Evolutionary conservation across 2,329 filamentous ascomycete species (phyloP), one percentile per base, ranked within the genome.

Genomic region (Phaeophleospora eucalypticola): DNA sequence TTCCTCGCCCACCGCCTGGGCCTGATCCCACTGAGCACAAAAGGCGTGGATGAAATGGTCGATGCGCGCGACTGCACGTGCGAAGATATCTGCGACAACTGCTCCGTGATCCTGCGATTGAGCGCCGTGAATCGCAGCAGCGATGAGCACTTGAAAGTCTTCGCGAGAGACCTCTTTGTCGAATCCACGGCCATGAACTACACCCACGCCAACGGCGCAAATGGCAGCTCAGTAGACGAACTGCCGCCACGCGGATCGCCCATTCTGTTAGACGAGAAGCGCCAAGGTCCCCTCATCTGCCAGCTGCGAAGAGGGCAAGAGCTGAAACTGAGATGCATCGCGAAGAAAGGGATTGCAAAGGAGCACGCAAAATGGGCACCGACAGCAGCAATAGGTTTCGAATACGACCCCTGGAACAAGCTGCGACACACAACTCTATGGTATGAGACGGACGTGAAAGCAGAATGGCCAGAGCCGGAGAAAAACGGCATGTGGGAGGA

Each of bases 331-430:
- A 87, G 81, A 52, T 97, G 91, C 65, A 86, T 96, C 56, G 93
- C 91, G 41, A 96, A 95, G 77, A 97, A 97, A 77, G 93, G 93
- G 1, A 97, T 97, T 56, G 90, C 91, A 32, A 98, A 98, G 76
- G 93, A 98, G 68, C 93, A 98, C 70, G 88, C 93, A 8, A 98
- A 98, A 70, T 98, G 93, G 93, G 87, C 89, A 62, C 90, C 93
- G 2, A 91, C 87, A 29, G 80, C 89, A 34, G 93, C 93, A 3
- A 84, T 98, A 34, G 90, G 89, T 18, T 98, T 98, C 66, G 93
- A 98, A 70, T 98, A 98, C 69, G 93, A 98, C 67, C 93, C 93
- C 51, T 87, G 94, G 69, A 98, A 98, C 73, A 96, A 95, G 72
- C 75, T 98, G 56, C 81, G 84, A 57, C 93, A 98, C 70, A 77